Base-by-base conservation (phyloP, 768 basidiomycete species). In the Panaeolus cyanescens region DNA sequence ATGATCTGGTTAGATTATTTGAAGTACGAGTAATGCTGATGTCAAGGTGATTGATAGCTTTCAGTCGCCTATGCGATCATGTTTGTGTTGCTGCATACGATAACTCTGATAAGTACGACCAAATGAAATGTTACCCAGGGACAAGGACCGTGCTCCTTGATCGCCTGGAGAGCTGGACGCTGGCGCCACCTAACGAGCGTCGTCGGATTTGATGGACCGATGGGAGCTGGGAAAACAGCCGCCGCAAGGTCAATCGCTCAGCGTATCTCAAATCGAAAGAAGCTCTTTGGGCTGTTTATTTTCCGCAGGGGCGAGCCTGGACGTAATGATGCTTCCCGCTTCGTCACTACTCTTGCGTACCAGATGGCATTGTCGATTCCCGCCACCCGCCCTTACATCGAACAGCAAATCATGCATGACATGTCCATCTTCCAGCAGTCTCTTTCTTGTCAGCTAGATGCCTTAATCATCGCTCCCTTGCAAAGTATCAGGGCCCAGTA, bases 271-370 rank as follows among this genome's bases (percentile, higher is more conserved):
- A 62, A 32, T 32, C 33, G 22, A 32, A 62, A 59, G 17, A n/a
- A 37, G 8, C 59, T 39, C 4, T 66, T 76, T 19, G 75, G 73
- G 0, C 71, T 68, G 45, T 77, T 75, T 64, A 77, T 77, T 57
- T 78, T 78, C 64, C 73, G 70, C 5, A 66, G 74, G 19, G 60
- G 65, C 31, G 70, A 70, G 33, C 36, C 67, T 8, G 66, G 67
- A 32, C 67, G 74, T 5, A 69, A 68, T 17, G 67, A 66, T 10
- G 66, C 62, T 2, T 62, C 57, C 9, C 65, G 65, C 12, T 63
- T 79, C 3, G 54, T 78, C 5, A 62, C 76, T 0, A 77, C 77
- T 0, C 54, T 78, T 17, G 68, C 69, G 0, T 71, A 68, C 6
- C 71, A 75, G 31, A 56, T 78, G 17, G 55, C 59, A 1, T 13